Evolutionary conservation across 169 alveolate species (phyloP).

Genomic region (Perkinsus olseni): DNA sequence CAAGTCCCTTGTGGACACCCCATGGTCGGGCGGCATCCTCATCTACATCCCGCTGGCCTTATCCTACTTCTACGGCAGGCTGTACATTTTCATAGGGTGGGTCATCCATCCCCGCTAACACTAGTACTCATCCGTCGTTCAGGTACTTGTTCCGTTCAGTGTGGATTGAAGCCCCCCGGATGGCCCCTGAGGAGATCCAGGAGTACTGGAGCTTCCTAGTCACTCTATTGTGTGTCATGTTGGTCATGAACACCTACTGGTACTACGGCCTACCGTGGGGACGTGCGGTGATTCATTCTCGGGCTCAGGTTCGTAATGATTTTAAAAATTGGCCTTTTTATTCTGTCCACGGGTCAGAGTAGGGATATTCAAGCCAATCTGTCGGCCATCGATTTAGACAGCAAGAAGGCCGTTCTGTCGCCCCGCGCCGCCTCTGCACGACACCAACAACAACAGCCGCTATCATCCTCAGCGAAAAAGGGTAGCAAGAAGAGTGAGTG

Average conservation of each 20-base stretch:
- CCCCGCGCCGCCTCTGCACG: not conserved
- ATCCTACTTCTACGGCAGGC: not conserved
- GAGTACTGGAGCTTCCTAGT: not conserved
- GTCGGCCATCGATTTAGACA: not conserved
- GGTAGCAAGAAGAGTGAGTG: not conserved
- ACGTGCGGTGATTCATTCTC: not conserved
- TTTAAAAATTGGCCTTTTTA: not conserved
- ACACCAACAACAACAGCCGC: not conserved
- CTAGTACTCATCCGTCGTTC: not conserved
- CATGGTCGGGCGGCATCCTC: not conserved
- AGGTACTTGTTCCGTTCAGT: not conserved
- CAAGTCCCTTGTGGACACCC: not conserved
- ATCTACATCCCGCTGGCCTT: not conserved
- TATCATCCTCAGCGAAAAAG: not conserved
- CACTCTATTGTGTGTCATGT: not conserved
- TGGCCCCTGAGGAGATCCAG: not conserved
- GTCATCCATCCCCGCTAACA: not conserved
- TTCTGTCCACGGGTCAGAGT: not conserved
- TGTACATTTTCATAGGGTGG: not conserved
- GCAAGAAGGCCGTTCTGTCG: not conserved
- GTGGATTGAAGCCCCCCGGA: not conserved
- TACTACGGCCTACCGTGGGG: not conserved
- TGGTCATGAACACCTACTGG: not conserved
- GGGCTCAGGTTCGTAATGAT: not conserved
- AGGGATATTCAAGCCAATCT: not conserved